Base-by-base conservation (phyloP, 352 stramenopile genomes). In the Phytophthora chlamydospora region DNA sequence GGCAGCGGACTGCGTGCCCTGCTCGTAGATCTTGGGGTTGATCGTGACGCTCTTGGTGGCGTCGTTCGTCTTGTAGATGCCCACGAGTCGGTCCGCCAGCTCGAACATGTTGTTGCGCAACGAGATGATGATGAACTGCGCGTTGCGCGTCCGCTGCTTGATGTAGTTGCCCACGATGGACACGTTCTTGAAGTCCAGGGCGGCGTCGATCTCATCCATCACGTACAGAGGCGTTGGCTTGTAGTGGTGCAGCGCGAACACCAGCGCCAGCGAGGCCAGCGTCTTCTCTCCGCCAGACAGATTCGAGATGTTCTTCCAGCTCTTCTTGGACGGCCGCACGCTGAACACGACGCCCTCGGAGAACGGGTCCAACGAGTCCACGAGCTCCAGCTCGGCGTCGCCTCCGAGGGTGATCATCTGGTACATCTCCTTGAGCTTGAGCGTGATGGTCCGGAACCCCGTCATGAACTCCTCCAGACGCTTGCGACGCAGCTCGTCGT, bases 381-480 rank as follows among this genome's bases (percentile, higher is more conserved):
- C 97, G 16, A 99, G 92, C 68, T 99, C 97, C 16, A 99, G 74
- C 69, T 99, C 97, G 6, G 98, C 98, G 76, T 99, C 97, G 32
- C 95, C 95, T 29, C 95, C 95, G 9, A 98, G 79, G 7, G 95
- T 98, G 62, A 98, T 98, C 95, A 99, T 99, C 78, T 99, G 97
- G 67, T 99, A 99, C 97, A 99, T 99, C 67, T 99, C 98, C 83
- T 99, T 99, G 16, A 99, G 83, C 72, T 99, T 99, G 36, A 99
- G 84, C 27, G 97, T 99, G 77, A 99, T 99, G 17, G 85, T 71
- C 29, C 93, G 93, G 77, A 99, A 99, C 8, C 98, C 98, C 21
- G 95, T 86, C 98, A 99, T 99, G 71, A 99, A 99, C 73, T 98
- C 97, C 50, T 99, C 96, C 19, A 99, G 83, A 16, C 98, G 93